These are phyloP conservation scores for Pleurotus sapidus DNA, from an alignment of 768 basidiomycete species.

Conservation along the genomic window DNA sequence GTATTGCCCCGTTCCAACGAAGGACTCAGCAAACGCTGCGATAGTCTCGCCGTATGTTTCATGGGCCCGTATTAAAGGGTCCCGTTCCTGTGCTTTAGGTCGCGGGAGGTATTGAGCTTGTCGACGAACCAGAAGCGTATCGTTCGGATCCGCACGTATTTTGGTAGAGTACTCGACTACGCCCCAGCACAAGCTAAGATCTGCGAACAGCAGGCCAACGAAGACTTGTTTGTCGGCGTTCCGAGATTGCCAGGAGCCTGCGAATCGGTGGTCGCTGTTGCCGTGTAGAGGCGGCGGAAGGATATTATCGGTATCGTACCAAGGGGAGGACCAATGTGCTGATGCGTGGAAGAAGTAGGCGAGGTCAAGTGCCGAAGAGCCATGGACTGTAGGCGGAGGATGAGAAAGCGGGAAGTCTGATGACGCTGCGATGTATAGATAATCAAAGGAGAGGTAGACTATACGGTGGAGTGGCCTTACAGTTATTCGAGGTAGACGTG, in stretches of 20 bases:
- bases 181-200: conserved; percentile 50
- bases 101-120: conserved; percentile 35
- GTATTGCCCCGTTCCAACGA: conserved; percentile 35
- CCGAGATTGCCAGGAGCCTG: conserved; percentile 24
- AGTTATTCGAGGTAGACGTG: conserved; percentile 13
- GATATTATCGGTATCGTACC: conserved; percentile 32
- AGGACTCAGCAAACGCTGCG: conserved; percentile 45
- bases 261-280: conserved; percentile 21
- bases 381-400: conserved; percentile 28
- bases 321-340: conserved; percentile 36
- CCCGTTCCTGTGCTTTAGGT: conserved; percentile 31
- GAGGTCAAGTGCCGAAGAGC: conserved; percentile 38
- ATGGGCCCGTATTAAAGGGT: conserved; percentile 36
- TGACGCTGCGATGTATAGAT: neutral
- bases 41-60: conserved; percentile 48
- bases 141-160: conserved; percentile 25
- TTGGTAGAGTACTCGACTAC: conserved; percentile 32
- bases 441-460: neutral
- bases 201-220: conserved; percentile 41
- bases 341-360: conserved; percentile 41
- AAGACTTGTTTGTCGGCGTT: conserved; percentile 27
- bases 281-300: conserved; percentile 28
- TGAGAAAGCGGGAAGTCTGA: conserved; percentile 27
- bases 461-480: neutral
- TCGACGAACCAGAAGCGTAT: conserved; percentile 26